Conservation (phyloP, 495 filamentous ascomycete species). For the Aspergillus saccharolyticus region DNA sequence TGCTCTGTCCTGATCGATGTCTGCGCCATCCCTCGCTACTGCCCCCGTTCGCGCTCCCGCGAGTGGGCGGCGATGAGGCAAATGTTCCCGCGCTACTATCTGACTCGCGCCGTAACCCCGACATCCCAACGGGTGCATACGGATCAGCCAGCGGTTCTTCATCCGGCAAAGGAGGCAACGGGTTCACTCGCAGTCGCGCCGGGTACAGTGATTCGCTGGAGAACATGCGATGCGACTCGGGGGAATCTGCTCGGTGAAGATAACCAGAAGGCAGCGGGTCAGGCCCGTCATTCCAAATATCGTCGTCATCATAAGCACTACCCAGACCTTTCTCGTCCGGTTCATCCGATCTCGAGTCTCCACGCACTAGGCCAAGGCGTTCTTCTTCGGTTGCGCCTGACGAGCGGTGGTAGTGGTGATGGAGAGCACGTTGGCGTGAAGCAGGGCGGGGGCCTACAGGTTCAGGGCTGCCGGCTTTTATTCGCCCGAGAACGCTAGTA, state of each 20-base stretch:
- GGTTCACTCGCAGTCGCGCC: constrained; percentile 15
- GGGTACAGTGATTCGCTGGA: constrained; percentile 12
- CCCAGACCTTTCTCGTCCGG: constrained; percentile 26
- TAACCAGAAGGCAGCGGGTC: constrained; percentile 5
- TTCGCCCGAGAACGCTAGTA: constrained; percentile 66
- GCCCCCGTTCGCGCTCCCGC: not conserved
- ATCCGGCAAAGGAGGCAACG: constrained; percentile 20
- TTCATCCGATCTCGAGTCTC: constrained; percentile 50
- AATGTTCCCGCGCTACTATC: constrained; percentile 13
- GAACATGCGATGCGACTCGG: not conserved
- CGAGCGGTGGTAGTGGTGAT: constrained; percentile 42
- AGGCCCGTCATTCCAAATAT: not conserved
- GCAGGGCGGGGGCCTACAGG: constrained; percentile 21
- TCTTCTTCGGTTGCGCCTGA: constrained; percentile 75
- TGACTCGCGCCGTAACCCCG: constrained; percentile 1
- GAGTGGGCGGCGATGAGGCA: constrained; percentile 7
- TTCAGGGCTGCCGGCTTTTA: constrained; percentile 24
- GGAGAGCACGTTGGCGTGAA: constrained; percentile 16
- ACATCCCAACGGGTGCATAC: not conserved
- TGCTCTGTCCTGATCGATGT: constrained; percentile 19
- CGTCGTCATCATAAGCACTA: constrained; percentile 20
- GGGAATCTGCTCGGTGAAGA: not conserved
- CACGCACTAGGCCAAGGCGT: constrained; percentile 76
- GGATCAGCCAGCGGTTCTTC: constrained; percentile 14
- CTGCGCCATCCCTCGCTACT: constrained; percentile 30